phyloP scores from a whole-genome alignment of 495 filamentous ascomycete genomes.

The Penicillium fimorum region DNA sequence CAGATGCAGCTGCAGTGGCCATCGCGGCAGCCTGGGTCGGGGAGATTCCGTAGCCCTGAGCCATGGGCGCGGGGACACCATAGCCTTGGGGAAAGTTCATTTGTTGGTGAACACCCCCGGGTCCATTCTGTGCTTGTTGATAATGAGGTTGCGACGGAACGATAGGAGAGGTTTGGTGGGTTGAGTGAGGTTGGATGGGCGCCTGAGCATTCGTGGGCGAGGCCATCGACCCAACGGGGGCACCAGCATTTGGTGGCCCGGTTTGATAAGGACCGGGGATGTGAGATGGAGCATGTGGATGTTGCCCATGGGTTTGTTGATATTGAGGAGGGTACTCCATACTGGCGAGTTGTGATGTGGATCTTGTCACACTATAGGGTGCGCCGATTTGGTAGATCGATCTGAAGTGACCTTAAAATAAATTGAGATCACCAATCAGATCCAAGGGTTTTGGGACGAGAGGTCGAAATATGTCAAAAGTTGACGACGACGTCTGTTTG shows the following conservation, averaged over 20 bases:
- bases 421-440: constrained; percentile 20
- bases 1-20: constrained; percentile 56
- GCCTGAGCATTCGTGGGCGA: constrained; percentile 53
- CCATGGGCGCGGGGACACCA: constrained; percentile 48
- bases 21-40: constrained; percentile 55
- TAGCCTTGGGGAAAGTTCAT: constrained; percentile 55
- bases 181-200: constrained; percentile 51
- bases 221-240: constrained; percentile 48
- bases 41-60: constrained; percentile 50
- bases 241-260: constrained; percentile 45
- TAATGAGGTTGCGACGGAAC: constrained; percentile 55
- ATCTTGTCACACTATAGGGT: constrained; percentile 32
- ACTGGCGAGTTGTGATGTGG: constrained; percentile 28
- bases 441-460: constrained; percentile 5
- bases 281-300: constrained; percentile 51
- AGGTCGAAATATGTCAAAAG: constrained; percentile 14
- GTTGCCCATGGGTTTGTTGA: constrained; percentile 56
- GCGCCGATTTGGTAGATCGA: constrained; percentile 25
- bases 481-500: constrained; percentile 24
- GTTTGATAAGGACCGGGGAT: constrained; percentile 49
- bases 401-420: constrained; percentile 23
- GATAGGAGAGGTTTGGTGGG: constrained; percentile 53
- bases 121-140: constrained; percentile 45
- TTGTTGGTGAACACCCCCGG: constrained; percentile 49
- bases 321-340: constrained; percentile 58